Conservation (phyloP, 495 filamentous ascomycete species). For the Xeromyces bisporus region DNA sequence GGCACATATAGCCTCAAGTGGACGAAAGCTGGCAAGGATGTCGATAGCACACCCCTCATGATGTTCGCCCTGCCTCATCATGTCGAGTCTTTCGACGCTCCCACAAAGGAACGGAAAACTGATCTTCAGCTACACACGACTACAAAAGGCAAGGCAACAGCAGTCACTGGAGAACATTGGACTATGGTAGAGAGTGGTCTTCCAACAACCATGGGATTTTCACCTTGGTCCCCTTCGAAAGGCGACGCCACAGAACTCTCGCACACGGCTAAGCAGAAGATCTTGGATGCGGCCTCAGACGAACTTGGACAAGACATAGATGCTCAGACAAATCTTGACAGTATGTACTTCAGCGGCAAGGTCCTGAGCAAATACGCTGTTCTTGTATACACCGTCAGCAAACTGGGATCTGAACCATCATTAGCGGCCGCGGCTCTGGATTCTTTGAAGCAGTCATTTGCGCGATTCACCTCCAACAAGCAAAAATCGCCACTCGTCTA, state of each 20-base stretch:
- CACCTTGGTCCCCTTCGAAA: constrained; percentile 47
- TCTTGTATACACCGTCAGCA: constrained; percentile 49
- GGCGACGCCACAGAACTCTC: constrained; percentile 37
- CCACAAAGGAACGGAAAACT: constrained; percentile 37
- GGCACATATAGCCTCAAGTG: constrained; percentile 63
- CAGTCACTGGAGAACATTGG: constrained; percentile 61
- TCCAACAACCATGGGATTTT: constrained; percentile 55
- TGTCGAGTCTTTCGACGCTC: constrained; percentile 47
- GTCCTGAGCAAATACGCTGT: constrained; percentile 74
- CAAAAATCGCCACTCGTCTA: constrained; percentile 70
- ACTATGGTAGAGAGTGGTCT: constrained; percentile 56
- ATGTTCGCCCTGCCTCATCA: constrained; percentile 93
- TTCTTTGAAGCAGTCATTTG: constrained; percentile 59
- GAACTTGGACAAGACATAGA: constrained; percentile 62
- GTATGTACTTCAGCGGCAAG: constrained; percentile 95
- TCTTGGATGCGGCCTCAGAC: constrained; percentile 37
- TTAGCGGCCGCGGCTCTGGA: constrained; percentile 44
- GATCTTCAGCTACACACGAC: constrained; percentile 54
- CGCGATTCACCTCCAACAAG: constrained; percentile 53
- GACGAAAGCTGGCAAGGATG: constrained; percentile 43
- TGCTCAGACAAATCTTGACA: constrained; percentile 56
- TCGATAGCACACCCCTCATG: constrained; percentile 31
- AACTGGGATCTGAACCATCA: constrained; percentile 42
- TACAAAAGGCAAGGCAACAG: constrained; percentile 67
- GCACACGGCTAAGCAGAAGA: constrained; percentile 29